phyloP scores from a whole-genome alignment of 495 filamentous ascomycete genomes.

The Coniosporium apollinis region DNA sequence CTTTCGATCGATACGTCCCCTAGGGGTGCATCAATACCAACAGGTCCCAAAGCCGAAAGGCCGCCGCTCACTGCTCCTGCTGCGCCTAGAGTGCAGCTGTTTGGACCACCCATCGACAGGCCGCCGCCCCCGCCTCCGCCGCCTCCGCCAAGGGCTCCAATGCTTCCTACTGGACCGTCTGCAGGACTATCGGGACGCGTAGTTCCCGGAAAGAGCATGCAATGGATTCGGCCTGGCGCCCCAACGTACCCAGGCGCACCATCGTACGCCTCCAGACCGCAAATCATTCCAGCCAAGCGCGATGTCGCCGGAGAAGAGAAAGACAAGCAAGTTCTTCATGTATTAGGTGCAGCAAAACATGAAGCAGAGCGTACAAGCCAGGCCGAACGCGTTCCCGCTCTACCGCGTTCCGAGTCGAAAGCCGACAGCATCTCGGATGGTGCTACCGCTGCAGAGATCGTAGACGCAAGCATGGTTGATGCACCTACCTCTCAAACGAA shows the following conservation, averaged over 20 bases:
- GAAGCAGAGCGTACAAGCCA: too few species aligned
- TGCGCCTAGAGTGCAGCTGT: background rate
- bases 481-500: too few species aligned
- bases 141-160: slow-evolving; percentile 11
- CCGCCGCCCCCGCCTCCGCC: slow-evolving; percentile 2
- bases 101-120: slow-evolving; percentile 5
- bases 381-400: too few species aligned
- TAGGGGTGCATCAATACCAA: slow-evolving; percentile 20
- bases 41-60: slow-evolving; percentile 23
- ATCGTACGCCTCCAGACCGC: slow-evolving; percentile 6
- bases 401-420: too few species aligned
- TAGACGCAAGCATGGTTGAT: too few species aligned
- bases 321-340: slow-evolving; percentile 1
- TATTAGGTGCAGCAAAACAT: too few species aligned
- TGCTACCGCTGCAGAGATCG: too few species aligned
- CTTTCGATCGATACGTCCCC: slow-evolving; percentile 19
- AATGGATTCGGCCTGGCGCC: slow-evolving; percentile 20
- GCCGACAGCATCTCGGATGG: too few species aligned
- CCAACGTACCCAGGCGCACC: slow-evolving; percentile 5
- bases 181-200: too few species aligned
- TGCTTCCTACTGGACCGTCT: slow-evolving; percentile 6
- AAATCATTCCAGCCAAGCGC: slow-evolving; percentile 14
- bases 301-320: slow-evolving; percentile 15
- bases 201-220: slow-evolving; percentile 10
- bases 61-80: slow-evolving; percentile 11